Conservation (phyloP, 1,284 basidiomycete genomes). For the Rhodotorula sp. region DNA sequence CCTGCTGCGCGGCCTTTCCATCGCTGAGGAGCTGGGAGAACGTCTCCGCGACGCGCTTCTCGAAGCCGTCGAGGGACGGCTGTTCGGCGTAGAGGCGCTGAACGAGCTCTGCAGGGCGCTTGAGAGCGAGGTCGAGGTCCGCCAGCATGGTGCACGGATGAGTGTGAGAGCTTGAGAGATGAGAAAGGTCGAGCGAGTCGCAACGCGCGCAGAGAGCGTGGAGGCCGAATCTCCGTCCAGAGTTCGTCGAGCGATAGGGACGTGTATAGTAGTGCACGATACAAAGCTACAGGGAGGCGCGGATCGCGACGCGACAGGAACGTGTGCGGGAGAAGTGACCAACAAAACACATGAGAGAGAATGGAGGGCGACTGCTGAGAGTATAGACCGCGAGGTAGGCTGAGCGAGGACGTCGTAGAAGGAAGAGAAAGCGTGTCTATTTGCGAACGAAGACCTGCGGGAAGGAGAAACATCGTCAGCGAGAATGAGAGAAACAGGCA, state of each 20-base stretch:
- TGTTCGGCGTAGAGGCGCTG: constrained; percentile 16
- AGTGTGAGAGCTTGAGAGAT: background rate
- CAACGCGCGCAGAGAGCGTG: background rate
- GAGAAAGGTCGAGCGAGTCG: background rate
- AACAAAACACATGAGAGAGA: background rate
- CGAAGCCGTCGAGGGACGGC: constrained; percentile 28
- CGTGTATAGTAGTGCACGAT: no score
- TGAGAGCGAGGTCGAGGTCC: constrained; percentile 32
- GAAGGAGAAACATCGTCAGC: background rate
- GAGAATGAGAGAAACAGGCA: background rate
- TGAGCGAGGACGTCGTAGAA: background rate
- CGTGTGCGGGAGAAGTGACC: no score
- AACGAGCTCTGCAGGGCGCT: constrained; percentile 17
- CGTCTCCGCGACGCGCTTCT: constrained; percentile 16
- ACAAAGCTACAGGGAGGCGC: no score
- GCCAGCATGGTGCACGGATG: constrained; percentile 22
- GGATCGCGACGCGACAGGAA: no score
- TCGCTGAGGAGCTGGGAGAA: constrained; percentile 18
- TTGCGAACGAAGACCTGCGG: constrained; percentile 19
- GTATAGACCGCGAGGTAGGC: no score
- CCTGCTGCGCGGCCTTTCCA: constrained; percentile 9
- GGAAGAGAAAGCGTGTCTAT: background rate
- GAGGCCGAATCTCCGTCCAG: no score
- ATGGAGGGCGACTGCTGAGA: background rate
- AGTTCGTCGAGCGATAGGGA: no score